Base-by-base conservation (phyloP, 257 asterid genomes). In the Leonotis leonurus region DNA sequence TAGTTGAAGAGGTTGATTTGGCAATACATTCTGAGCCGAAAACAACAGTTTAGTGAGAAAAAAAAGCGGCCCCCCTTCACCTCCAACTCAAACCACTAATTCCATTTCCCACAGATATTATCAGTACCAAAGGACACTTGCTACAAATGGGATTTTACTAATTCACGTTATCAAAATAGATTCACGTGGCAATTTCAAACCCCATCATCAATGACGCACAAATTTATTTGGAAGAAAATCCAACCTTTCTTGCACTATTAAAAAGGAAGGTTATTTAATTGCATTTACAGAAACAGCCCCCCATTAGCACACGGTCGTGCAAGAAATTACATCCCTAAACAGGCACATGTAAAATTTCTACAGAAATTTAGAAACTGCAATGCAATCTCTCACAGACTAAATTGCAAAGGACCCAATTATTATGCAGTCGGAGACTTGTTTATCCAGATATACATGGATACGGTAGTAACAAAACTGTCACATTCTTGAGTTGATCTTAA, bases 21-120 rank as follows among this genome's bases (percentile, higher is more conserved):
- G 61, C 45, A 44, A 44, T 60, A 32, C 36, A 50, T 67, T 45
- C 67, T 60, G 62, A 50, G 53, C 49, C 59, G 32, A 67, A 44
- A 53, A 49, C 41, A 25, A n/a, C n/a, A n/a, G n/a, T n/a, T n/a
- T n/a, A n/a, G n/a, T n/a, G n/a, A 68, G 75, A 46, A 16, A 48
- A 69, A 68, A n/a, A 58, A 73, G 54, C 43, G 67, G 76, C 52
- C 80, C n/a, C n/a, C n/a, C n/a, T n/a, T n/a, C n/a, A n/a, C 39
- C 62, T 30, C 51, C 39, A 50, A 22, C 44, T 66, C 43, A 71
- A 65, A 41, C 75, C 44, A 73, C 65, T 52, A 67, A 68, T 57
- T 57, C 44, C 62, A 70, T 40, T 74, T 35, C 62, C 52, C 67
- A 52, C 58, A 56, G n/a, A 51, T 51, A 41, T 56, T 25, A n/a